Evolutionary conservation across 768 basidiomycete species (phyloP), one percentile per base, ranked within the genome.

Genomic region (Tylopilus sp.): DNA sequence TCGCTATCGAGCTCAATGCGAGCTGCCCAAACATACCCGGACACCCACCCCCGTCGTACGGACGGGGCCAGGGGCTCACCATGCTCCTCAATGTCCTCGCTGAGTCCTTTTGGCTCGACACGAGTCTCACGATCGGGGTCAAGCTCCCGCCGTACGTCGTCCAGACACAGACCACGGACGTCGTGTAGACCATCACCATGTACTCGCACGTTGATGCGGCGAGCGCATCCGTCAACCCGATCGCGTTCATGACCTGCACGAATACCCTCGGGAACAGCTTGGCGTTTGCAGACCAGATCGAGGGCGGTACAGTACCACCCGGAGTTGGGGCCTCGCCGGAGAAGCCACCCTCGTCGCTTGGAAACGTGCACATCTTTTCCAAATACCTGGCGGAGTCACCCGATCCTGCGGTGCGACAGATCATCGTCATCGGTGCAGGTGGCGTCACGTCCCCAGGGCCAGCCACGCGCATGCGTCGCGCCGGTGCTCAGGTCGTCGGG

Each of bases 1-100:
- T 93, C 53, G 91, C 79, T 12, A 70, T 91, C 59, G 91, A 94
- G 68, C 73, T 93, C 62, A 94, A 94, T 66, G 83, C 88, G 0
- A 87, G 84, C 36, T 94, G 91, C 57, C 91, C 91, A 4, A 94
- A 94, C 64, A 86, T 92, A 57, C 62, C 67, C 49, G 69, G 67
- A 11, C 71, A 74, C 22, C 78, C 87, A 0, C 88, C 88, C 0
- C 78, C 83, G 18, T 79, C 86, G 10, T 93, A 93, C 68, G 68
- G 12, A 70, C 1, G 67, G 73, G 4, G 36, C 54, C n/a, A n/a
- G 0, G 35, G 18, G 1, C 77, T 91, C 46, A 47, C 64, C 0
- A 77, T 82, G 2, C 69, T 88, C 49, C 73, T 93, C 7, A 59
- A 68, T 35, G 74, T 80, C 8, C 72, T 91, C 40, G 75, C 78